Base-by-base conservation (phyloP, 2,329 filamentous ascomycete genomes). In the Sclerotinia subarctica region DNA sequence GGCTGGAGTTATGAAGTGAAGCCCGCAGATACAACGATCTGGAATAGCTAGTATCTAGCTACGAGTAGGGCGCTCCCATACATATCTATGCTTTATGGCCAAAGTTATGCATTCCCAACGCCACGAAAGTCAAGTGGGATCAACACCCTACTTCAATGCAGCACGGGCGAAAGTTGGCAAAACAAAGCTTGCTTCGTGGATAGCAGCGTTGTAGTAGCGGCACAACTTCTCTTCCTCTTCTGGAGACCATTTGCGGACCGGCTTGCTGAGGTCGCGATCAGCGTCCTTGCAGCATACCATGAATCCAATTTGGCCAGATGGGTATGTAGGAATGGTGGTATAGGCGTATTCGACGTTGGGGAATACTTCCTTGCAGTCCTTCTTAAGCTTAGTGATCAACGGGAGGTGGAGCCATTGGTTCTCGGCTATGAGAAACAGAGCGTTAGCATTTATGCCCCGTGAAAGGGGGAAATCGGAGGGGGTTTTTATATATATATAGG, bases 201-300 rank as follows among this genome's bases (percentile, higher is more conserved):
- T 94, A 79, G 96, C 92, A 78, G 92, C 86, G 84, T 93, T 98
- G 87, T 99, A 99, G 89, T 99, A 99, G 80, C 87, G 88, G 91
- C 93, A 97, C 76, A 94, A 84, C 81, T 92, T 90, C 78, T 92
- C 89, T 87, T 99, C 95, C 82, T 98, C 93, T 82, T 96, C 94
- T 72, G 85, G 79, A 72, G 88, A 85, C 90, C 93, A 96, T 76
- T 82, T 85, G 78, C 95, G 90, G 71, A 97, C 78, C 66, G 95
- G 95, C 81, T 89, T 91, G 81, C 87, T 92, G 79, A 98, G 86
- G 82, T 99, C 87, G 80, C 89, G 88, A 78, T 82, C 88, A 79
- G 88, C 84, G 79, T 98, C 94, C 88, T 99, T 98, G 90, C 86
- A 92, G 89, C 95, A 98, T 79, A 99, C 92, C 94, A 99, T 97